Evolutionary conservation across 306 rosid species (phyloP).

Genomic region (Acmispon strigosus): DNA sequence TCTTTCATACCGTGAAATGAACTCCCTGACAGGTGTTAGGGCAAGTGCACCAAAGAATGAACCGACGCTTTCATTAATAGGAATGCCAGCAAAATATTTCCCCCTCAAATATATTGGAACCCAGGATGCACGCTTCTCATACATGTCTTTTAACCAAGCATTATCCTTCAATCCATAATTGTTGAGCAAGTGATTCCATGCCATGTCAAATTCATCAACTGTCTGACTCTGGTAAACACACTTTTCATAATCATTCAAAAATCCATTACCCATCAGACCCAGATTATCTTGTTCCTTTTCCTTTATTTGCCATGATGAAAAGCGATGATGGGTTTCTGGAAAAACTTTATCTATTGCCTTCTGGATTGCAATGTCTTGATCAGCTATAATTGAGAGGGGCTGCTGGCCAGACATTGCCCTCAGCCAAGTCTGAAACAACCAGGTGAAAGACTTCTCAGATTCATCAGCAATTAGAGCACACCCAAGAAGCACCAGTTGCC

Average conservation of each 20-base stretch:
- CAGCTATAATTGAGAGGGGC: too few species aligned
- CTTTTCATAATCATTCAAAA: slow-evolving; percentile 57
- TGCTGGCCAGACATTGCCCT: too few species aligned
- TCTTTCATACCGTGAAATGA: slow-evolving; percentile 65
- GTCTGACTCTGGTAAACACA: slow-evolving; percentile 66
- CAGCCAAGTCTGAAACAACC: too few species aligned
- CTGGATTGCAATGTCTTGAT: too few species aligned
- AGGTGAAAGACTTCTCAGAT: too few species aligned
- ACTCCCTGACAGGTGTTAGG: slow-evolving; percentile 60
- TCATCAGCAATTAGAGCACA: too few species aligned
- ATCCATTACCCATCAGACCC: slow-evolving; percentile 45
- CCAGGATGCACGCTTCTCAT: slow-evolving; percentile 70
- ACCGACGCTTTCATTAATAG: slow-evolving; percentile 49
- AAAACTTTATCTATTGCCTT: too few species aligned
- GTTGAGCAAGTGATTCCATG: slow-evolving; percentile 58
- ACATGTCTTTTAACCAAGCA: slow-evolving; percentile 74
- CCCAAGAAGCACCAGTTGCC: too few species aligned
- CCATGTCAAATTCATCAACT: slow-evolving; percentile 57
- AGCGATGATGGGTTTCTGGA: too few species aligned
- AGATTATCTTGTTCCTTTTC: slow-evolving; percentile 54
- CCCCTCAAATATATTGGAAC: slow-evolving; percentile 60
- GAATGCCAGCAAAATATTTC: slow-evolving; percentile 74
- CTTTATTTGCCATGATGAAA: too few species aligned
- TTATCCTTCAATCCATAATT: slow-evolving; percentile 63
- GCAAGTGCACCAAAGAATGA: slow-evolving; percentile 66